phyloP scores from a whole-genome alignment of 768 basidiomycete genomes.

The Psilocybe subaeruginosa region DNA sequence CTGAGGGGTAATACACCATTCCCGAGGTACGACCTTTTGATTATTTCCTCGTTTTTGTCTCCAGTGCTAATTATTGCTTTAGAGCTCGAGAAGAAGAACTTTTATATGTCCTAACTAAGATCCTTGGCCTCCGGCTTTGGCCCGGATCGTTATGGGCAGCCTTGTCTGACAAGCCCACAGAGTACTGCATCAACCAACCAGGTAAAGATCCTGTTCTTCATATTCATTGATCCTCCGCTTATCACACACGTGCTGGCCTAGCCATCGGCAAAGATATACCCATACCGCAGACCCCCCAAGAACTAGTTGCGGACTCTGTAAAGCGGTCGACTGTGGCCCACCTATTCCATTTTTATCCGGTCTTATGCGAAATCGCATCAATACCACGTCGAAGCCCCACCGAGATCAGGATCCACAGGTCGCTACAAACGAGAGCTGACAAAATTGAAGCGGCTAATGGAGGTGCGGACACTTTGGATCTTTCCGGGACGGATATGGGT shows the following conservation, averaged over 20 bases:
- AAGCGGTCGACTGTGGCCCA: constrained; percentile 80
- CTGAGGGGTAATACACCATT: constrained; percentile 90
- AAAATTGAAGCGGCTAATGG: background rate
- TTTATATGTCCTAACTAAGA: constrained; percentile 77
- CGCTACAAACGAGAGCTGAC: constrained; percentile 6
- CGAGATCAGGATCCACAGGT: constrained; percentile 47
- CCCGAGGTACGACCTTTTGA: constrained; percentile 55
- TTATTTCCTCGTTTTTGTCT: background rate
- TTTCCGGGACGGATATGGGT: constrained; percentile 20
- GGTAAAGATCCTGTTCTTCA: constrained; percentile 37
- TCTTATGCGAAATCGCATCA: constrained; percentile 80
- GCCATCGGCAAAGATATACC: constrained; percentile 32
- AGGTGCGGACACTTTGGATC: background rate
- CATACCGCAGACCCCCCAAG: constrained; percentile 49
- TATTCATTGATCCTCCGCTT: background rate
- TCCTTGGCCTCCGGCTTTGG: constrained; percentile 75
- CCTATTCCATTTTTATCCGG: constrained; percentile 84
- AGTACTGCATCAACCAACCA: constrained; percentile 57
- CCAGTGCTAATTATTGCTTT: background rate
- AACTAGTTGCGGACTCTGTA: constrained; percentile 69
- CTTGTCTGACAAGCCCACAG: constrained; percentile 64
- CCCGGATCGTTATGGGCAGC: constrained; percentile 80
- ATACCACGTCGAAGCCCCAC: constrained; percentile 69
- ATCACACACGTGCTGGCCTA: background rate
- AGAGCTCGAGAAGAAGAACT: constrained; percentile 91